Evolutionary conservation across 208 protist genomes (phyloP).

Genomic region (Strigomonas galati): DNA sequence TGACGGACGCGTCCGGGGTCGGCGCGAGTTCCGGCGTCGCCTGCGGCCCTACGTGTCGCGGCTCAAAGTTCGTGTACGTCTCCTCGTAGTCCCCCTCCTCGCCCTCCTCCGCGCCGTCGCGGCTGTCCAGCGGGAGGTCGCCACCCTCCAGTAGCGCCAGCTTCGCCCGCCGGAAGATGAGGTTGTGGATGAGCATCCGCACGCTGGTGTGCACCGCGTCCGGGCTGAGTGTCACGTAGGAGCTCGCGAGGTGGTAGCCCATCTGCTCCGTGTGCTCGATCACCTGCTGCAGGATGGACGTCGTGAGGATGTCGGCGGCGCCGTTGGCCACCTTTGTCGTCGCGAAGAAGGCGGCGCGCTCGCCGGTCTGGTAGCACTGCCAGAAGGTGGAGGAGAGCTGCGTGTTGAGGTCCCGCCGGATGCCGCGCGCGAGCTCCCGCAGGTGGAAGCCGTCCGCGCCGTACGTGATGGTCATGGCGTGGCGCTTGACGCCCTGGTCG

Average conservation of each 20-base stretch:
- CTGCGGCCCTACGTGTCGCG: conserved; percentile 54
- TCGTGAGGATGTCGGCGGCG: conserved; percentile 79
- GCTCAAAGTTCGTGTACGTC: conserved; percentile 66
- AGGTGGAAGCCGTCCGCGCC: conserved; percentile 81
- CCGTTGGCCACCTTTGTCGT: conserved; percentile 87
- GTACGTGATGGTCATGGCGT: conserved; percentile 86
- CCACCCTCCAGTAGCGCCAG: conserved; percentile 44
- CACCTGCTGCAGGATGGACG: conserved; percentile 80
- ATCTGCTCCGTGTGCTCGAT: conserved; percentile 76
- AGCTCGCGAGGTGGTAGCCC: conserved; percentile 73
- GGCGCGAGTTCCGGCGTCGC: conserved; percentile 27
- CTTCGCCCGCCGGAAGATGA: conserved; percentile 70
- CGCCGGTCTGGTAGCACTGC: conserved; percentile 88
- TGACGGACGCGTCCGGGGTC: conserved; percentile 28
- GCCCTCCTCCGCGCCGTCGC: conserved; percentile 16
- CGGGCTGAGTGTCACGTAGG: conserved; percentile 81
- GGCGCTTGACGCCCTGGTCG: conserved; percentile 85
- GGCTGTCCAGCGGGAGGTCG: conserved; percentile 6
- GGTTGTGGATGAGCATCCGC: conserved; percentile 84
- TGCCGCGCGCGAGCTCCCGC: conserved; percentile 58
- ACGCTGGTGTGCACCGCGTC: conserved; percentile 86
- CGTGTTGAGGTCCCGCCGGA: conserved; percentile 65
- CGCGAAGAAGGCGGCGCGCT: conserved; percentile 81
- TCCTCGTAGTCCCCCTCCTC: conserved; percentile 52
- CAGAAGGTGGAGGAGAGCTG: conserved; percentile 87